A percentile compares a stretch with the other conserved stretches of the same genome.
These are phyloP conservation scores for Rosellinia necatrix DNA, from an alignment of 2,329 filamentous ascomycete genomes.

Conservation along the genomic window DNA sequence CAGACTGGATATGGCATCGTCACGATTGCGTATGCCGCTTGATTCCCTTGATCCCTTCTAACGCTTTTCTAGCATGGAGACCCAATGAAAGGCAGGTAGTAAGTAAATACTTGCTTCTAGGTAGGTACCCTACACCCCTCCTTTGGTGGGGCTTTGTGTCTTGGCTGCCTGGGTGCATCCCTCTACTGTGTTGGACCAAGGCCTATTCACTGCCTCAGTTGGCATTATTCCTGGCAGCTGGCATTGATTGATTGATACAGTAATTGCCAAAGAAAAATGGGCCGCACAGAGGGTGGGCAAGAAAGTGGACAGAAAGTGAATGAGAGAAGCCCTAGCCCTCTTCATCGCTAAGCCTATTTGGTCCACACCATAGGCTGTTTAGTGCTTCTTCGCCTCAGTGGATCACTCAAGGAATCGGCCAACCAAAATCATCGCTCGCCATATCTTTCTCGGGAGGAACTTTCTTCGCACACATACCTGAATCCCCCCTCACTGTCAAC, in stretches of 20 bases:
- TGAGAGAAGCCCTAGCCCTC: conserved; percentile 41
- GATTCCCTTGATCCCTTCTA: too few relatives aligned
- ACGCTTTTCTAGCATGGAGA: too few relatives aligned
- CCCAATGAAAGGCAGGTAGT: too few relatives aligned
- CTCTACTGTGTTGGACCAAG: too few relatives aligned
- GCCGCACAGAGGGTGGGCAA: too few relatives aligned
- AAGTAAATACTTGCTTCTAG: too few relatives aligned
- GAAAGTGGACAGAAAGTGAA: too few relatives aligned
- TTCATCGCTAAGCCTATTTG: conserved; percentile 33
- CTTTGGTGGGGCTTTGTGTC: too few relatives aligned
- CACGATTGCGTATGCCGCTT: conserved; percentile 17
- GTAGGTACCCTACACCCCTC: too few relatives aligned
- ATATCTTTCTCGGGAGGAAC: conserved; percentile 43
- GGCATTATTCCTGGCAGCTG: conserved; percentile 10
- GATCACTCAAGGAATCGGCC: conserved; percentile 22
- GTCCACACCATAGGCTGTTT: conserved; percentile 27
- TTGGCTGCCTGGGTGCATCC: not conserved
- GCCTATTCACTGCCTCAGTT: conserved; percentile 18
- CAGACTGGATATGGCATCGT: not conserved
- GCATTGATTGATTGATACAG: too few relatives aligned
- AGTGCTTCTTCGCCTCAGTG: conserved; percentile 29
- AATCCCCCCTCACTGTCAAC: conserved; percentile 45
- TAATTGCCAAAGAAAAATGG: too few relatives aligned
- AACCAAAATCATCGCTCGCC: conserved; percentile 36
- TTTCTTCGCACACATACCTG: conserved; percentile 54